A percentile compares a stretch with the other conserved stretches of the same genome.
These are phyloP conservation scores for Staphylotrichum tortipilum DNA, from an alignment of 495 filamentous ascomycete species.

Conservation along the genomic window DNA sequence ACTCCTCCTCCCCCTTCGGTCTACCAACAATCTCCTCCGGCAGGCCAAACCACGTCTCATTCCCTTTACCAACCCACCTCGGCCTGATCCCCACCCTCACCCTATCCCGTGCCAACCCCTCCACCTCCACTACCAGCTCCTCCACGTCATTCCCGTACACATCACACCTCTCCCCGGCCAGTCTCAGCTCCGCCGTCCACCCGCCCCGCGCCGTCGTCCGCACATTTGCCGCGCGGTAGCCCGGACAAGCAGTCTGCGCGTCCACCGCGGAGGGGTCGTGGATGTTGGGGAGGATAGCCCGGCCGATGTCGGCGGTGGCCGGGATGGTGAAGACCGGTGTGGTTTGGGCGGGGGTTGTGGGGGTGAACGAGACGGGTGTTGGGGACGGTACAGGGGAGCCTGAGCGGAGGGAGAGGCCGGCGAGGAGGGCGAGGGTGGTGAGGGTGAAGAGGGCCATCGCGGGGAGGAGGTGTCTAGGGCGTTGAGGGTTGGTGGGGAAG, in stretches of 20 bases:
- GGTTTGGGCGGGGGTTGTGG: neutral
- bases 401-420: conserved; percentile 1
- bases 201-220: conserved; percentile 34
- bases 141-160: conserved; percentile 64
- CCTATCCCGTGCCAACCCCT: conserved; percentile 61
- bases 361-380: neutral
- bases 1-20: too few species aligned
- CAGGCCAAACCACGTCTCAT: conserved; percentile 60
- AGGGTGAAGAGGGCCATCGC: conserved; percentile 17
- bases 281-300: conserved; percentile 59
- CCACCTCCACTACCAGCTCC: conserved; percentile 55
- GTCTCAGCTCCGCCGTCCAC: conserved; percentile 53
- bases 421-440: conserved; percentile 10
- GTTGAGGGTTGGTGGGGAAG: too few species aligned
- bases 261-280: conserved; percentile 62
- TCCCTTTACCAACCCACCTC: conserved; percentile 51
- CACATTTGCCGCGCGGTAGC: conserved; percentile 62
- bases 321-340: conserved; percentile 38
- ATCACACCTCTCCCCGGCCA: conserved; percentile 63
- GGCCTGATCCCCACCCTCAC: conserved; percentile 75
- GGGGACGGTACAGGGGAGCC: neutral
- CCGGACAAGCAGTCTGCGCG: conserved; percentile 65
- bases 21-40: conserved; percentile 55
- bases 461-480: too few species aligned
- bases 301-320: conserved; percentile 47